Evolutionary conservation across 805 yeast genomes (phyloP), one percentile per base, ranked within the genome.

Genomic region (Spathaspora sp.): DNA sequence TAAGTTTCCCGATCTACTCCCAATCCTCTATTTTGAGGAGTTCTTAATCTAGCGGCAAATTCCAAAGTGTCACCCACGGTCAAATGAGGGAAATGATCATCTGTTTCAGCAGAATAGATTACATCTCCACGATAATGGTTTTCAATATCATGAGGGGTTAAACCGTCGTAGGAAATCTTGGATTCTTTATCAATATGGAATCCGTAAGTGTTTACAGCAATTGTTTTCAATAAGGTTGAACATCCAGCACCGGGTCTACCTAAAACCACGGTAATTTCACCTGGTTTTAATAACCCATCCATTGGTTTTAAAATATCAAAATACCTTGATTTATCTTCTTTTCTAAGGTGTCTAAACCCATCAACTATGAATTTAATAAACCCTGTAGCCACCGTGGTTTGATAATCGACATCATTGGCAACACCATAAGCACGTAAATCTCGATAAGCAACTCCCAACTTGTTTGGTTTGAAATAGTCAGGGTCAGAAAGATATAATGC

Each of bases 401-500:
- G 89, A 64, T 80, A 85, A 61, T 85, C 87, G 8, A 86, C 77
- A 64, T 83, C 89, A 2, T 83, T 74, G 3, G 89, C 86, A 49
- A 81, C 75, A 64, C 90, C 91, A 55, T 67, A 77, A 3, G 86
- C 87, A 52, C 85, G 63, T 59, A 85, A 68, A 59, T 83, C 67
- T 52, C 76, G 75, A 74, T 81, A 84, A 9, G 81, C 80, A 52
- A 86, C 66, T 19, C 88, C 87, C 56, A 86, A 67, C 16, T 79
- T 70, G 35, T 82, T 73, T 16, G 85, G 87, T 60, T 79, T 82
- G 62, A 80, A 85, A 66, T 81, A 81, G 20, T 84, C 88, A 0
- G 81, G 80, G 58, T 86, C 87, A 1, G 76, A 61, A 32, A 73
- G 74, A 56, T 69, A 65, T 52, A 85, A 60, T 54, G 79, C 80